Base-by-base conservation (phyloP, 208 protist genomes). In the Porcisia deanei region DNA sequence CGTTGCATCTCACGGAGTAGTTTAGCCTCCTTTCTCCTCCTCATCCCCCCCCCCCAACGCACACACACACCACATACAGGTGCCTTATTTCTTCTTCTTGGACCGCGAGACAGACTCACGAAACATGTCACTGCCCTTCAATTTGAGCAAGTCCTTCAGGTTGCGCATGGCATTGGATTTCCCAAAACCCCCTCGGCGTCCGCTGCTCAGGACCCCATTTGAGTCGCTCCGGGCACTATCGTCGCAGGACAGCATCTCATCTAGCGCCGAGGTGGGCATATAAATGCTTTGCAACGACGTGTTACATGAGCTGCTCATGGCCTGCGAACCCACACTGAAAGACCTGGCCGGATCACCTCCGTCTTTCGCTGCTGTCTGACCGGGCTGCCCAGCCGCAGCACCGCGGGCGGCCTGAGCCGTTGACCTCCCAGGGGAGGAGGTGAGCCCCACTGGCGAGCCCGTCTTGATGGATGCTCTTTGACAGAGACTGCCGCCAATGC, bases 71-170 rank as follows among this genome's bases (percentile, higher is more conserved):
- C 39, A 16, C 63, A 2, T 30, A 14, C 18, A 45, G 16, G 9
- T n/a, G 34, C 18, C 68, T 75, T 41, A 75, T 30, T 25, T 67
- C 72, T 67, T 76, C n/a, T 71, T 67, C 75, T 78, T 81, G 7
- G 81, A 76, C 39, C 73, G 55, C 2, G 72, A 82, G 18, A 82
- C 78, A 34, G 78, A 82, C 68, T 82, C 76, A 10, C 73, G 77
- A 20, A 71, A 80, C 81, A 88, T 85, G 59, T 88, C 85, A 49
- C 79, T 78, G 49, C 85, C 85, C 64, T 88, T 88, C 3, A 82
- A 18, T 65, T 88, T 88, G 39, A 88, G 73, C 61, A 81, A 41
- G 43, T 55, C 70, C 63, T 71, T 76, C 65, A 86, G 20, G 64
- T 77, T 79, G 22, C 75, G 79, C 60, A 76, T 65, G 41, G 72